These are phyloP conservation scores for Exophiala lecanii-corni DNA, from an alignment of 2,329 filamentous ascomycete species.

Conservation along the genomic window DNA sequence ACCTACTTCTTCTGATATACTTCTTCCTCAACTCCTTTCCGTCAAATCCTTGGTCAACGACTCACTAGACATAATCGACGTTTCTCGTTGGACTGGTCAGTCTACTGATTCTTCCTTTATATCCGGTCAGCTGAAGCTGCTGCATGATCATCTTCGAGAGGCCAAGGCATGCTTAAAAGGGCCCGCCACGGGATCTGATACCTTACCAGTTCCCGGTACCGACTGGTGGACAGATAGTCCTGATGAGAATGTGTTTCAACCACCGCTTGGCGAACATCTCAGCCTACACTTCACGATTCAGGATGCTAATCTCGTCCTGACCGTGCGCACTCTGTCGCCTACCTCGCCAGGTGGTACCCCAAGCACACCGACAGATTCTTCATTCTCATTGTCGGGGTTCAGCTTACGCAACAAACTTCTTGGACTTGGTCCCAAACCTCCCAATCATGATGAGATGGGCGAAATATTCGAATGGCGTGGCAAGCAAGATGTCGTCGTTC, in stretches of 20 bases:
- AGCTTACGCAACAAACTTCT: constrained; percentile 55
- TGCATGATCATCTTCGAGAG: constrained; percentile 57
- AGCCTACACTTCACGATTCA: constrained; percentile 67
- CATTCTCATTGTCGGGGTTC: constrained; percentile 56
- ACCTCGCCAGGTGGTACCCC: constrained; percentile 52
- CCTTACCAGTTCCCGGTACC: constrained; percentile 35
- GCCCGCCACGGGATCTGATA: constrained; percentile 14
- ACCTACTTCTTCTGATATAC: constrained; percentile 53
- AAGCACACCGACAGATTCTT: constrained; percentile 62
- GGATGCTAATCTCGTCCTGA: constrained; percentile 66
- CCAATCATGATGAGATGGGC: constrained; percentile 76
- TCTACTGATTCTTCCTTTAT: constrained; percentile 55
- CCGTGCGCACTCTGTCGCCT: constrained; percentile 65
- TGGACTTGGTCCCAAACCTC: constrained; percentile 40
- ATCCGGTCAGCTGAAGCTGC: constrained; percentile 53
- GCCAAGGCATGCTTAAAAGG: constrained; percentile 58
- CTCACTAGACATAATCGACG: constrained; percentile 74
- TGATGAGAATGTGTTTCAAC: constrained; percentile 60
- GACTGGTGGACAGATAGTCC: constrained; percentile 55
- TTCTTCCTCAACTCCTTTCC: constrained; percentile 65
- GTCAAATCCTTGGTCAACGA: constrained; percentile 75
- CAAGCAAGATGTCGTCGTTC: constrained; percentile 71
- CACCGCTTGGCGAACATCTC: constrained; percentile 61
- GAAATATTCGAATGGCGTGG: constrained; percentile 63
- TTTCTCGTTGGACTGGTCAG: constrained; percentile 69